Percentiles rank a stretch among this genome's conserved stretches.
phyloP scores from a whole-genome alignment of 208 protist species.

The Trypanosoma theileri region DNA sequence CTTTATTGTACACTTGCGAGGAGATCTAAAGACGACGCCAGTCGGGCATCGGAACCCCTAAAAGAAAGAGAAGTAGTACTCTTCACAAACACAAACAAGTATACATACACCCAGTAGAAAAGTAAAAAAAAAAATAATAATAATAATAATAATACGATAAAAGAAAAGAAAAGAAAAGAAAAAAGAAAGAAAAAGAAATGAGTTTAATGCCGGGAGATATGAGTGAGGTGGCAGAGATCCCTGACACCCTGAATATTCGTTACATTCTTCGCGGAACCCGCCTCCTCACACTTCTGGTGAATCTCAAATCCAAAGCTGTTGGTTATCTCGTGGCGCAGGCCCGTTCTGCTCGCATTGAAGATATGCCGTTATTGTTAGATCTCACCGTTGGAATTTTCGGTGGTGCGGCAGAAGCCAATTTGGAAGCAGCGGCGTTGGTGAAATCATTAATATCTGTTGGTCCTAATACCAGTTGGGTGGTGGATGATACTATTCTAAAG shows the following conservation, averaged over 20 bases:
- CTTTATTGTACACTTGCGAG: too few species aligned
- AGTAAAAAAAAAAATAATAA: too few species aligned
- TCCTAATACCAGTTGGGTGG: slow-evolving; percentile 8
- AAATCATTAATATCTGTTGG: not conserved
- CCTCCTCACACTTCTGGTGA: slow-evolving; percentile 15
- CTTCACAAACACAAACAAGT: not conserved
- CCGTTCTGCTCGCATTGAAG: not conserved
- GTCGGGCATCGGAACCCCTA: too few species aligned
- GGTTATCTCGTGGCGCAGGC: not conserved
- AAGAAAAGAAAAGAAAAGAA: not conserved
- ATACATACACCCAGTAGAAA: not conserved
- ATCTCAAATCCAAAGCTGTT: not conserved
- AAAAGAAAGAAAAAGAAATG: not conserved
- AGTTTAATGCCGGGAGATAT: not conserved
- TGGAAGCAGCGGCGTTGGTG: not conserved
- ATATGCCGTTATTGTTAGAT: slow-evolving; percentile 20
- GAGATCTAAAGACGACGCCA: too few species aligned
- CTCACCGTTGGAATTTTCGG: slow-evolving; percentile 1
- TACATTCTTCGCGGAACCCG: slow-evolving; percentile 10
- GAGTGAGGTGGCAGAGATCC: slow-evolving; percentile 2
- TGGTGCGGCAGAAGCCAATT: not conserved
- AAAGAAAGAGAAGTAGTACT: too few species aligned
- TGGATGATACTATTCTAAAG: slow-evolving; percentile 4
- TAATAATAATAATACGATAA: not conserved
- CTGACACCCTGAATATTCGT: slow-evolving; percentile 3